These are phyloP conservation scores for Yamadazyma mexicana DNA, from an alignment of 1,139 yeast genomes.

Conservation along the genomic window DNA sequence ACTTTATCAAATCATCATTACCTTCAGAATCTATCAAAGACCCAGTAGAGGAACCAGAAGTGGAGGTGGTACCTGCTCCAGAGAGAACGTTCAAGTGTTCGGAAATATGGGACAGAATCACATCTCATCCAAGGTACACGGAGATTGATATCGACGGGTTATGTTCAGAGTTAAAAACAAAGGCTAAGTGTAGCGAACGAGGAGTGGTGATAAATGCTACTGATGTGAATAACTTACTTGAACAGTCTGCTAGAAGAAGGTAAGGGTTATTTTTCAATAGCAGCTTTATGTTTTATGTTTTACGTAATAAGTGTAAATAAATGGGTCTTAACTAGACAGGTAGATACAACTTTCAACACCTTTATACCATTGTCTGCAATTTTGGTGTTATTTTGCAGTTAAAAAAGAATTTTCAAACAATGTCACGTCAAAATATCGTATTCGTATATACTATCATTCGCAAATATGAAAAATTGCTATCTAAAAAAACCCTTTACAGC, in stretches of 20 bases:
- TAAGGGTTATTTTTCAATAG: no score
- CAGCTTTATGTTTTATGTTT: not conserved
- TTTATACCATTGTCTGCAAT: not conserved
- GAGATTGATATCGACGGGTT: slow-evolving; percentile 92
- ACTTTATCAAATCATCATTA: slow-evolving; percentile 31
- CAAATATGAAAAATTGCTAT: not conserved
- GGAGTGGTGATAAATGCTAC: slow-evolving; percentile 84
- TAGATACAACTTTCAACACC: not conserved
- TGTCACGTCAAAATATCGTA: not conserved
- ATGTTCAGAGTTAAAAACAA: slow-evolving; percentile 81
- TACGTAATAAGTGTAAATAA: slow-evolving; percentile 2
- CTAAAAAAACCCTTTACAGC: not conserved
- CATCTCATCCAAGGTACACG: slow-evolving; percentile 89
- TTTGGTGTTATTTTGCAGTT: no score
- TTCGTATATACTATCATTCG: not conserved
- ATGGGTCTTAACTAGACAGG: not conserved
- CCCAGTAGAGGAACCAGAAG: slow-evolving; percentile 16
- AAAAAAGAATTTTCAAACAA: no score
- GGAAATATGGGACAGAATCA: slow-evolving; percentile 94
- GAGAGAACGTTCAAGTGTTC: slow-evolving; percentile 59
- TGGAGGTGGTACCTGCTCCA: slow-evolving; percentile 36
- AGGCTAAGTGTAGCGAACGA: slow-evolving; percentile 93
- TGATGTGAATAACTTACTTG: slow-evolving; percentile 71
- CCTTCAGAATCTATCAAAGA: slow-evolving; percentile 12
- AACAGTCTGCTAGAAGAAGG: slow-evolving; percentile 29